Percentiles rank a stretch among this genome's conserved stretches.
Conservation (phyloP, 306 rosid genomes). For the Lathyrus oleraceus region DNA sequence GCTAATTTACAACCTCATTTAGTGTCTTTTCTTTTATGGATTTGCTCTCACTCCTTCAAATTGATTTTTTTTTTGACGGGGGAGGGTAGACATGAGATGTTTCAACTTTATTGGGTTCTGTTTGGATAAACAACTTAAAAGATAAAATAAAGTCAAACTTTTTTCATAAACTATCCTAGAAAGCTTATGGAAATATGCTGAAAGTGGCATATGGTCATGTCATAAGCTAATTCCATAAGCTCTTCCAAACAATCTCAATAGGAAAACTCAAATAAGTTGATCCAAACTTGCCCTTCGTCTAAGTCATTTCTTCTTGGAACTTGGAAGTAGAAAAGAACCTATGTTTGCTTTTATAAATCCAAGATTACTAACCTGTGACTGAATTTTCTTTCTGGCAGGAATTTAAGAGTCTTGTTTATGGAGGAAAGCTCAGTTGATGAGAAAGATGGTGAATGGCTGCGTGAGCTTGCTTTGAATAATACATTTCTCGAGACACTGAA, state of each 20-base stretch:
- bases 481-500: slow-evolving; percentile 81
- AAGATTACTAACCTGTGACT: not conserved
- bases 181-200: not conserved
- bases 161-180: not conserved
- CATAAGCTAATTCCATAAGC: not conserved
- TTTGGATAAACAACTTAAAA: not conserved
- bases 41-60: not conserved
- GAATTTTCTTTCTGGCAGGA: slow-evolving; percentile 50
- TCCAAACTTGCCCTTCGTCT: not conserved
- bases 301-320: not conserved
- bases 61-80: not conserved
- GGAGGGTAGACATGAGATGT: not conserved
- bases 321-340: slow-evolving; percentile 2
- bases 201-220: not conserved
- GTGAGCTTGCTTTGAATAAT: slow-evolving; percentile 79
- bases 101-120: not conserved
- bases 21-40: slow-evolving; percentile 11
- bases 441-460: slow-evolving; percentile 83
- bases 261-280: not conserved
- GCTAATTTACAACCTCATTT: not conserved
- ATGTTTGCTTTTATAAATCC: slow-evolving; percentile 11
- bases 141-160: not conserved
- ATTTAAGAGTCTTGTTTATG: slow-evolving; percentile 71
- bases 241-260: not conserved
- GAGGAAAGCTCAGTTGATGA: slow-evolving; percentile 75